Evolutionary conservation across 2,329 filamentous ascomycete species (phyloP).

Genomic region (Cladorrhinum sp.): DNA sequence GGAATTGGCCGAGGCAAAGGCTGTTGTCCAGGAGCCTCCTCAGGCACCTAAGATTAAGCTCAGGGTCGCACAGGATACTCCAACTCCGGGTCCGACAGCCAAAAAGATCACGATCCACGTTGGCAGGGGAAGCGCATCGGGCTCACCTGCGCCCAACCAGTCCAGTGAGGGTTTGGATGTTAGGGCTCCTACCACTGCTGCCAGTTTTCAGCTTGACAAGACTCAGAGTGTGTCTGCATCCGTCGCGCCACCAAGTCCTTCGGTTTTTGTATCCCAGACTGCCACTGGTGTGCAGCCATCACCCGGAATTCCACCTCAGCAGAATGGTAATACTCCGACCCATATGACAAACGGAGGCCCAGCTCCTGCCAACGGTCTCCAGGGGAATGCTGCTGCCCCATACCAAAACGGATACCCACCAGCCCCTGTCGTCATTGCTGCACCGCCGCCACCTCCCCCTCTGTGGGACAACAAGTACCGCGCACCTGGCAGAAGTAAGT

Average conservation of each 20-base stretch:
- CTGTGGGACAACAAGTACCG: constrained; percentile 36
- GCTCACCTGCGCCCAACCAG: constrained; percentile 51
- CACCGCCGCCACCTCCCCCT: constrained; percentile 33
- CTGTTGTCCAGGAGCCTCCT: constrained; percentile 66
- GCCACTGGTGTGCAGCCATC: constrained; percentile 34
- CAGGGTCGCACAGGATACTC: constrained; percentile 57
- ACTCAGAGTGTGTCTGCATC: constrained; percentile 40
- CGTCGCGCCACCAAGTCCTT: constrained; percentile 46
- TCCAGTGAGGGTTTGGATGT: constrained; percentile 32
- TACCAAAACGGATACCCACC: constrained; percentile 35
- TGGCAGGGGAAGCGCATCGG: constrained; percentile 54
- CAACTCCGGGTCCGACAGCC: constrained; percentile 40
- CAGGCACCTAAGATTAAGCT: constrained; percentile 73
- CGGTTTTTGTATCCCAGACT: constrained; percentile 37
- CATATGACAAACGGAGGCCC: constrained; percentile 30
- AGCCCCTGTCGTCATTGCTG: constrained; percentile 23
- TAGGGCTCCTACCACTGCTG: constrained; percentile 8
- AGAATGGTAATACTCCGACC: constrained; percentile 15
- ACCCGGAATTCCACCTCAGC: constrained; percentile 27
- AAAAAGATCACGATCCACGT: constrained; percentile 73
- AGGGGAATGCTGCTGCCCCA: constrained; percentile 26
- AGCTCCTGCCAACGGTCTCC: constrained; percentile 20
- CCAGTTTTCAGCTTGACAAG: constrained; percentile 20
- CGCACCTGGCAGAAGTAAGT: constrained; percentile 42
- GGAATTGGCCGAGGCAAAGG: constrained; percentile 68